Evolutionary conservation across 2,329 filamentous ascomycete genomes (phyloP), one percentile per base, ranked within the genome.

Genomic region (Penicillium nordicum): DNA sequence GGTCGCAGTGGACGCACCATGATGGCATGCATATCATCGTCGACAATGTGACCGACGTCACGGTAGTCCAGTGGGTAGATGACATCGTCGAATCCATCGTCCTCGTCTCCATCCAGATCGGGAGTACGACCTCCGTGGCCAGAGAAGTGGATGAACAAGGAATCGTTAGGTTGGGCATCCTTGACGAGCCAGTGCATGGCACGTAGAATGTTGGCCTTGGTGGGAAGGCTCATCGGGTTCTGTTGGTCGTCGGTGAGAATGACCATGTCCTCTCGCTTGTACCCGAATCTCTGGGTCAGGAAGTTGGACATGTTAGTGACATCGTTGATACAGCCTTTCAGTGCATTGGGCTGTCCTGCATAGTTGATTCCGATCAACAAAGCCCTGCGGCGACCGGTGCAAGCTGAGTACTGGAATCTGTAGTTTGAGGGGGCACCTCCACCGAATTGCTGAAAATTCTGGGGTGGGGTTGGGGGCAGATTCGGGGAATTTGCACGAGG

Each of bases 171-270:
- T 57, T 84, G 84, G 6, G 93, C 93, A 70, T 95, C 92, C 74
- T 95, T 95, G 58, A 97, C 92, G n/a, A 97, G 80, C 93, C 93
- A 97, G 69, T 97, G 92, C 93, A 97, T 97, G 25, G 93, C 93
- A 50, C 93, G 84, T 18, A 97, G 74, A 53, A 97, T 96, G 71
- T 97, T 97, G 63, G 90, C 88, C 74, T 97, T 97, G 7, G 90
- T 96, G 1, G 93, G 93, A 73, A 96, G 88, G 75, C 91, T 96
- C 89, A 97, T 92, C n/a, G 90, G 90, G 67, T 96, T 96, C 70
- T 92, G 88, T 78, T 97, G 92, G 72, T 97, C 93, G 69, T 97
- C 93, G 34, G 93, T 97, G 70, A 97, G 82, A 61, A 94, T 89
- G 37, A 97, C 93, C 93, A 97, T 97, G 70, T 97, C 93, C 76